Evolutionary conservation across 352 stramenopile species (phyloP).

Genomic region (Phytophthora palmivora): DNA sequence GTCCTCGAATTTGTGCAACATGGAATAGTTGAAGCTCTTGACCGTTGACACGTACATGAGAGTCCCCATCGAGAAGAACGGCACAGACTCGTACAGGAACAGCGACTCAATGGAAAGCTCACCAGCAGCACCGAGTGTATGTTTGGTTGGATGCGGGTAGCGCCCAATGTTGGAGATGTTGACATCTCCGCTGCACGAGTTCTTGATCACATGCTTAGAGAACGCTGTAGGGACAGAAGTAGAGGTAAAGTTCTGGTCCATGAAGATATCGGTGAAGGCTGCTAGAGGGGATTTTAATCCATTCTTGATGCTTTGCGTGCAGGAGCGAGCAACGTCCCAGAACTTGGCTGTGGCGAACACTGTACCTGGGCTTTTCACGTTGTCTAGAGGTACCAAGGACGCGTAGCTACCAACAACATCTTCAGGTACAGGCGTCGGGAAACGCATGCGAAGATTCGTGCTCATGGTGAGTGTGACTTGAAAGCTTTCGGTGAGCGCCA

Average conservation of each 20-base stretch:
- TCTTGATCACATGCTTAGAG: slow-evolving; percentile 30
- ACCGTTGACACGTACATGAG: slow-evolving; percentile 55
- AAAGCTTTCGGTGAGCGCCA: slow-evolving; percentile 28
- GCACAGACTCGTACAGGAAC: slow-evolving; percentile 59
- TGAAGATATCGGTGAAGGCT: slow-evolving; percentile 35
- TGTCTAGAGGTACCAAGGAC: slow-evolving; percentile 28
- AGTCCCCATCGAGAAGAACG: slow-evolving; percentile 52
- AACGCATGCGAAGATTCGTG: slow-evolving; percentile 31
- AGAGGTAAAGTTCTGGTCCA: slow-evolving; percentile 37
- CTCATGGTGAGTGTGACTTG: slow-evolving; percentile 30
- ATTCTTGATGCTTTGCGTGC: slow-evolving; percentile 29
- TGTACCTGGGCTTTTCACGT: slow-evolving; percentile 10
- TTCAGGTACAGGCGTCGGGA: slow-evolving; percentile 25
- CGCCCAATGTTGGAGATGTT: slow-evolving; percentile 46
- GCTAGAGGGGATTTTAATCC: slow-evolving; percentile 18
- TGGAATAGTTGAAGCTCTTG: slow-evolving; percentile 66
- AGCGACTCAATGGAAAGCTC: slow-evolving; percentile 46
- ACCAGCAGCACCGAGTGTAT: slow-evolving; percentile 20
- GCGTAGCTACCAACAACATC: slow-evolving; percentile 41
- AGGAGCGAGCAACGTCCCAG: slow-evolving; percentile 52
- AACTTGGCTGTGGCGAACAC: slow-evolving; percentile 34
- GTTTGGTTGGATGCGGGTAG: slow-evolving; percentile 26
- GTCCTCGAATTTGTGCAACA: slow-evolving; percentile 62
- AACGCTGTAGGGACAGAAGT: slow-evolving; percentile 23
- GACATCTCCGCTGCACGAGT: slow-evolving; percentile 34